A percentile compares a stretch with the other conserved stretches of the same genome.
Evolutionary conservation across 352 stramenopile genomes (phyloP).

Genomic region (Phytophthora kernoviae): DNA sequence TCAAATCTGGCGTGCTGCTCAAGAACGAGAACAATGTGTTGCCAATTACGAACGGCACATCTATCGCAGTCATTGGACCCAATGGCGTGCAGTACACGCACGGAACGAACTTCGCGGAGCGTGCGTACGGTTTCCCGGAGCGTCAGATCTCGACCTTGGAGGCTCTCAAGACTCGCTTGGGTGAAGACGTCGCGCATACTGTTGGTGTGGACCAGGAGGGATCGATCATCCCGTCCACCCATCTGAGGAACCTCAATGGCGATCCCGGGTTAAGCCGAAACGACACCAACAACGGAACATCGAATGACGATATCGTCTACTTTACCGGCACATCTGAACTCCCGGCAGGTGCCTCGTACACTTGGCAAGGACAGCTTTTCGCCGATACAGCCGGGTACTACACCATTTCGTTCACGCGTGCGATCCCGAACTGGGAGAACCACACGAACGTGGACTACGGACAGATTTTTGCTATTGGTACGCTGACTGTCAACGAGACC

Average conservation of each 20-base stretch:
- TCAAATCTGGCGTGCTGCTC: constrained; percentile 39
- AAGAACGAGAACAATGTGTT: constrained; percentile 35
- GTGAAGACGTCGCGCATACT: constrained; percentile 28
- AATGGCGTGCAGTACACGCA: constrained; percentile 42
- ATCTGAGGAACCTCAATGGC: constrained; percentile 34
- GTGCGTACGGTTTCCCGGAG: constrained; percentile 36
- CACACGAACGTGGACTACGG: constrained; percentile 33
- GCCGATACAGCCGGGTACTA: constrained; percentile 36
- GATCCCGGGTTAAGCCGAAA: constrained; percentile 27
- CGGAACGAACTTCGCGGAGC: constrained; percentile 37
- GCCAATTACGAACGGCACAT: constrained; percentile 18
- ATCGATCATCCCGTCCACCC: constrained; percentile 34
- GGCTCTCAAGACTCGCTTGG: constrained; percentile 28
- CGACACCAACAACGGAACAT: constrained; percentile 17
- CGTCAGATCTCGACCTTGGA: constrained; percentile 29
- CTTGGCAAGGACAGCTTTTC: constrained; percentile 31
- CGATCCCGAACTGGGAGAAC: constrained; percentile 34
- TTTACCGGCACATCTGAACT: constrained; percentile 33
- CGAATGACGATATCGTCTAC: constrained; percentile 31
- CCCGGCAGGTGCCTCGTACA: constrained; percentile 27
- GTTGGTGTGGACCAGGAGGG: constrained; percentile 36
- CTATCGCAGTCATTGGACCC: constrained; percentile 37
- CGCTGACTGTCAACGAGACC: constrained; percentile 27
- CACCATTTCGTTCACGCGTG: constrained; percentile 32
- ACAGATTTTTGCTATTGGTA: constrained; percentile 21